phyloP scores from a whole-genome alignment of 2,329 filamentous ascomycete genomes.

The Neofusicoccum ribis region DNA sequence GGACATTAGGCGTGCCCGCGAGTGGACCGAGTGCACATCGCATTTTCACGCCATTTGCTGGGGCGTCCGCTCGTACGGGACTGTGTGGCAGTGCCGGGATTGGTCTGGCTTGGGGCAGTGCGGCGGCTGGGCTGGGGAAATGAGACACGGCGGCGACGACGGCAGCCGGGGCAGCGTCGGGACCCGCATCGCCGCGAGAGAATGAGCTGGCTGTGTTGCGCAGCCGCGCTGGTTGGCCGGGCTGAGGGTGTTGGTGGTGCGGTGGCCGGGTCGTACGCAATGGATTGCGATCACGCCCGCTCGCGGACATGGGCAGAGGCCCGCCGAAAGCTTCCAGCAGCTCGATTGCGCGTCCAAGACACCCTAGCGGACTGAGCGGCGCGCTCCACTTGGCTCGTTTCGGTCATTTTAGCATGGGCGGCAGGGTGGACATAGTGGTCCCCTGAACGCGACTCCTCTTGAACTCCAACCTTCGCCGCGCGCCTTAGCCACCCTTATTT shows the following conservation, averaged over 20 bases:
- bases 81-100: slow-evolving; percentile 17
- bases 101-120: slow-evolving; percentile 4
- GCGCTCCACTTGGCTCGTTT: slow-evolving; percentile 21
- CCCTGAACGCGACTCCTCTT: slow-evolving; percentile 19
- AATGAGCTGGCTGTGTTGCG: neutral
- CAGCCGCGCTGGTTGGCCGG: neutral
- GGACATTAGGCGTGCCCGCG: slow-evolving; percentile 14
- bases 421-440: slow-evolving; percentile 15
- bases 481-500: slow-evolving; percentile 16
- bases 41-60: slow-evolving; percentile 15
- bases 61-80: slow-evolving; percentile 5
- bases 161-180: neutral
- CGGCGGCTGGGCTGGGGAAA: slow-evolving; percentile 13
- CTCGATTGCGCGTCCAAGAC: slow-evolving; percentile 21
- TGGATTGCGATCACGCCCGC: neutral
- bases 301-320: neutral
- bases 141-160: neutral
- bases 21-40: slow-evolving; percentile 13
- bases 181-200: neutral
- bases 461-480: slow-evolving; percentile 11
- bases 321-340: slow-evolving; percentile 5
- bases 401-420: slow-evolving; percentile 18
- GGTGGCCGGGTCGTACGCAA: neutral
- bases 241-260: neutral
- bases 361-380: slow-evolving; percentile 10